These are phyloP conservation scores for Tetrastigma voinierianum DNA, from an alignment of 164 flowering plant species.

Conservation along the genomic window DNA sequence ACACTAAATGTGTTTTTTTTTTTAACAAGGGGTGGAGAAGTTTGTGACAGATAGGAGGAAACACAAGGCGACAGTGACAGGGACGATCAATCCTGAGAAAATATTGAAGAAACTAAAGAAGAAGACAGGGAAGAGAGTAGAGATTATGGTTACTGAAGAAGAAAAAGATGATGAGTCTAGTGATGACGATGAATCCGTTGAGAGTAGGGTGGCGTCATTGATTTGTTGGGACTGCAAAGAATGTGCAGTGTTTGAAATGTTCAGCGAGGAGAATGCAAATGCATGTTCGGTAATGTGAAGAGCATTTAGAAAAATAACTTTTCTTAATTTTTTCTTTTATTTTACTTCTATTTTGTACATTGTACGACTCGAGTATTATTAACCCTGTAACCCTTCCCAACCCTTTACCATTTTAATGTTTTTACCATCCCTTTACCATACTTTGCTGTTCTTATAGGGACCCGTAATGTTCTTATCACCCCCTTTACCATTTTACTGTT, in stretches of 20 bases:
- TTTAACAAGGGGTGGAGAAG: slow-evolving; percentile 56
- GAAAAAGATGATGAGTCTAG: background rate
- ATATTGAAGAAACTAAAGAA: slow-evolving; percentile 62
- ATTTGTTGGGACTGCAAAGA: slow-evolving; percentile 18
- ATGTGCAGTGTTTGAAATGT: slow-evolving; percentile 30
- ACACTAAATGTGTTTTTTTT: background rate
- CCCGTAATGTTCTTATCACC: no score
- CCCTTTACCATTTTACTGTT: no score
- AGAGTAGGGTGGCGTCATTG: background rate
- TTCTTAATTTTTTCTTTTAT: no score
- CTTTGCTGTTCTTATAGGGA: no score
- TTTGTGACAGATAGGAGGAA: slow-evolving; percentile 56
- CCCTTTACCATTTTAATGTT: no score
- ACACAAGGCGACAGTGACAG: slow-evolving; percentile 50
- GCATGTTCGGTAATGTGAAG: slow-evolving; percentile 58
- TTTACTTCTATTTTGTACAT: no score
- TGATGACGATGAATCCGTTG: background rate
- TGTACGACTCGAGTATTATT: no score
- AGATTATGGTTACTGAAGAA: slow-evolving; percentile 22
- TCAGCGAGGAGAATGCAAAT: slow-evolving; percentile 79
- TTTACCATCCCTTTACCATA: no score
- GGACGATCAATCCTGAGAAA: slow-evolving; percentile 49
- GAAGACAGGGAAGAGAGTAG: slow-evolving; percentile 68
- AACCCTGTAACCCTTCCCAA: no score
- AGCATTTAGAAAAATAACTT: no score